These are phyloP conservation scores for Trichophyton equinum DNA, from an alignment of 2,329 filamentous ascomycete species.

Conservation along the genomic window DNA sequence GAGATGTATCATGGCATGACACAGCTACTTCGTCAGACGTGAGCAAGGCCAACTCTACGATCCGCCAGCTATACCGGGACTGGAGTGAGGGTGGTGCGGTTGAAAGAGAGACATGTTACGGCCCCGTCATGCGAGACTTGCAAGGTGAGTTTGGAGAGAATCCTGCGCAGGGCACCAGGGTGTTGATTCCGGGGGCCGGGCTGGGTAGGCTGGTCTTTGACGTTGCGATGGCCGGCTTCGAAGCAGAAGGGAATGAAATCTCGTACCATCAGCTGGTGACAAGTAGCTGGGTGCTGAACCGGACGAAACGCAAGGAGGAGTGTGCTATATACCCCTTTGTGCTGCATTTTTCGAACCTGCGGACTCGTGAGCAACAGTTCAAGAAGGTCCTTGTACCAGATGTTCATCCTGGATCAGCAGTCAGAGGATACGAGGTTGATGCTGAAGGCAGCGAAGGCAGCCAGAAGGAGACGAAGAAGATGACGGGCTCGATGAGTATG, in stretches of 20 bases:
- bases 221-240: conserved; percentile 58
- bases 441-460: neutral
- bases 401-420: conserved; percentile 52
- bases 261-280: conserved; percentile 94
- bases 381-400: conserved; percentile 65
- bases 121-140: conserved; percentile 57
- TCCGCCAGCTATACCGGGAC: conserved; percentile 89
- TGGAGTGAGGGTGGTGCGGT: conserved; percentile 67
- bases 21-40: conserved; percentile 61
- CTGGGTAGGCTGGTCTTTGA: conserved; percentile 84
- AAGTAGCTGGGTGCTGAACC: conserved; percentile 48
- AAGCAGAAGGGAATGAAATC: conserved; percentile 83
- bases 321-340: conserved; percentile 77
- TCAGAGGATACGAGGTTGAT: conserved; percentile 25
- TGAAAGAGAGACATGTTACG: conserved; percentile 68
- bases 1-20: conserved; percentile 48
- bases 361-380: conserved; percentile 60
- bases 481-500: conserved; percentile 71
- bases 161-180: conserved; percentile 39
- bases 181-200: conserved; percentile 83
- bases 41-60: conserved; percentile 82
- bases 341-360: conserved; percentile 77
- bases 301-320: conserved; percentile 44
- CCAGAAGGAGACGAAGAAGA: conserved; percentile 10
- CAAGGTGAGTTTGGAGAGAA: conserved; percentile 33